Base-by-base conservation (phyloP, 257 asterid species). In the Voacanga thouarsii region DNA sequence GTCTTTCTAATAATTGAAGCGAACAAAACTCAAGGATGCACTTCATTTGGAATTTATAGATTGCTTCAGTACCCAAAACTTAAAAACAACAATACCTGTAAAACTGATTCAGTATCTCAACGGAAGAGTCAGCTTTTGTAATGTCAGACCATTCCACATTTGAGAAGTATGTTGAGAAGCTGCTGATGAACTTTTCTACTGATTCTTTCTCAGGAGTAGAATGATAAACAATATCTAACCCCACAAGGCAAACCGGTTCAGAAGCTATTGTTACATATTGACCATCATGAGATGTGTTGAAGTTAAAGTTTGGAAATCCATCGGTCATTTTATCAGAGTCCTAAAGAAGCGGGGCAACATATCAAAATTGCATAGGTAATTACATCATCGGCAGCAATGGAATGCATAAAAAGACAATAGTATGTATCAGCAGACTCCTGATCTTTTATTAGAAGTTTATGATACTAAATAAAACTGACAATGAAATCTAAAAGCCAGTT, bases 261-360 rank as follows among this genome's bases (percentile, higher is more conserved):
- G 96, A 95, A 83, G 99, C 98, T 84, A 95, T 90, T 41, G 89
- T 97, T 49, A 93, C 99, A 78, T 88, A 93, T 82, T 95, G 92
- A 75, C 97, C 99, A 63, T 93, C 96, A 85, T 95, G 98, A 55
- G 99, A 95, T 53, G 87, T 92, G 82, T 87, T 95, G 72, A 91
- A 95, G 83, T 93, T 95, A 30, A 95, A 90, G 83, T 91, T 95
- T 21, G 91, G 95, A 72, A 93, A 82, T 74, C 77, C 79, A 63
- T 61, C 8, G 81, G 80, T 80, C 81, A 28, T 30, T 61, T 70
- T 68, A 79, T 87, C 92, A 44, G 75, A 77, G 70, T 85, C 96
- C 98, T 93, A 79, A 8, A 75, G 11, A 74, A 15, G 21, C 19
- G 28, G 44, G 11, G 43, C 9, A 28, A 16, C 60, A 72, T 72